These are phyloP conservation scores for Phyllosticta ampelicida DNA, from an alignment of 2,329 filamentous ascomycete species.

Conservation along the genomic window DNA sequence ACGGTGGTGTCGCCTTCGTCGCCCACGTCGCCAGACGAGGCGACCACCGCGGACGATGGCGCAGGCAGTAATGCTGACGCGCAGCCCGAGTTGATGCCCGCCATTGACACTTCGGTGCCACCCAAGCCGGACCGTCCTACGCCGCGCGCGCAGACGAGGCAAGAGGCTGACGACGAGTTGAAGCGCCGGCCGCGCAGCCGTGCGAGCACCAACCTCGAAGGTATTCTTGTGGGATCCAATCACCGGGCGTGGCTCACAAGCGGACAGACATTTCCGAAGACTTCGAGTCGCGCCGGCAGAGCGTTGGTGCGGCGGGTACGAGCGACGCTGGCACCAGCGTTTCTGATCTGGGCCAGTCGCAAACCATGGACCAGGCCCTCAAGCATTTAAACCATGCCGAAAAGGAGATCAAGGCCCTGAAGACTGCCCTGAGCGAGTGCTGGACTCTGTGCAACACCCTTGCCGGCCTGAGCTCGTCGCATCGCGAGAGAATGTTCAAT, in stretches of 20 bases:
- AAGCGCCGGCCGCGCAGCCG: slow-evolving; percentile 37
- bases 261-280: slow-evolving; percentile 34
- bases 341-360: slow-evolving; percentile 23
- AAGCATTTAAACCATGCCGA: slow-evolving; percentile 48
- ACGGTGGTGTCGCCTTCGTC: slow-evolving; percentile 21
- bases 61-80: background rate
- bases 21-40: background rate
- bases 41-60: background rate
- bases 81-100: slow-evolving; percentile 20
- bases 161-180: slow-evolving; percentile 56
- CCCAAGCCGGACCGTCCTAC: slow-evolving; percentile 60
- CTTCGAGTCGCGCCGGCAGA: slow-evolving; percentile 5
- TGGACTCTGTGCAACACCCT: slow-evolving; percentile 92
- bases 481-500: slow-evolving; percentile 68
- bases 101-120: slow-evolving; percentile 64
- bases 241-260: background rate
- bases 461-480: slow-evolving; percentile 71
- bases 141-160: slow-evolving; percentile 70
- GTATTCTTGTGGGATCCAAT: slow-evolving; percentile 33
- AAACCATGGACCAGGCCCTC: slow-evolving; percentile 41
- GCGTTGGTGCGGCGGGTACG: slow-evolving; percentile 24
- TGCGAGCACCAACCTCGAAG: slow-evolving; percentile 65
- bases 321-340: slow-evolving; percentile 14
- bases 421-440: slow-evolving; percentile 70
- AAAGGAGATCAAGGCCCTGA: slow-evolving; percentile 56